phyloP scores from a whole-genome alignment of 495 filamentous ascomycete genomes.

The Barbatosphaeria neglecta region DNA sequence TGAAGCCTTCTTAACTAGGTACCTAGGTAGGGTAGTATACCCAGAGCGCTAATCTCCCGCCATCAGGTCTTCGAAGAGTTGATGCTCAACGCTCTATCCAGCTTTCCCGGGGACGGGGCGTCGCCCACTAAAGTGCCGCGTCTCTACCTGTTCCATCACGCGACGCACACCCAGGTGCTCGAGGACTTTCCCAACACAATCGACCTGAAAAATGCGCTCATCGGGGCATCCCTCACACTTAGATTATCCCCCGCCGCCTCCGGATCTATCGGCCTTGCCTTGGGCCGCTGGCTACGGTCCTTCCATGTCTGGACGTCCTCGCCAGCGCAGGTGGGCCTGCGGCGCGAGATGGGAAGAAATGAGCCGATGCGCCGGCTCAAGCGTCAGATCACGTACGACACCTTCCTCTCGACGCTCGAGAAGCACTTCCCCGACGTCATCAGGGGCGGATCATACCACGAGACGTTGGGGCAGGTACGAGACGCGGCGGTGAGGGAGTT shows the following conservation, averaged over 20 bases:
- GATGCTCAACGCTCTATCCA: conserved; percentile 4
- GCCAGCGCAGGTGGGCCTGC: conserved; percentile 15
- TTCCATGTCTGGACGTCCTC: conserved; percentile 35
- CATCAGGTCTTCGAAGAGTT: conserved; percentile 5
- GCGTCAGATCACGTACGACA: conserved; percentile 32
- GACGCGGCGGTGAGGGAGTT: conserved; percentile 19
- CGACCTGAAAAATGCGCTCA: conserved; percentile 30
- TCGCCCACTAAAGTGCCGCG: conserved; percentile 28
- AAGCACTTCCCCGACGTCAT: conserved; percentile 28
- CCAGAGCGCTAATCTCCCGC: not conserved
- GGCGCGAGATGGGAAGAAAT: conserved; percentile 22
- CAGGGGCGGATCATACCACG: conserved; percentile 5
- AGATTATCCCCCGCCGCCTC: conserved; percentile 10
- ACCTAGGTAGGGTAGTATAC: not conserved
- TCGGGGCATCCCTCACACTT: conserved; percentile 1
- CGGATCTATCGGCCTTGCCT: conserved; percentile 21
- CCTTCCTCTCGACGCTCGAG: conserved; percentile 33
- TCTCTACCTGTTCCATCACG: conserved; percentile 23
- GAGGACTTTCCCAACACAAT: conserved; percentile 32
- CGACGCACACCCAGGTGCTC: conserved; percentile 32
- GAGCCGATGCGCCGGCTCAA: conserved; percentile 33
- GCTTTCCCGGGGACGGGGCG: not conserved
- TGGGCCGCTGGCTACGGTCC: conserved; percentile 31
- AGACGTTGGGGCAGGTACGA: conserved; percentile 7
- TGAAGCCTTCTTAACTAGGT: not conserved